Percentiles rank a stretch among this genome's conserved stretches.
Evolutionary conservation across 2,329 filamentous ascomycete genomes (phyloP).

Genomic region (Alternaria dauci): DNA sequence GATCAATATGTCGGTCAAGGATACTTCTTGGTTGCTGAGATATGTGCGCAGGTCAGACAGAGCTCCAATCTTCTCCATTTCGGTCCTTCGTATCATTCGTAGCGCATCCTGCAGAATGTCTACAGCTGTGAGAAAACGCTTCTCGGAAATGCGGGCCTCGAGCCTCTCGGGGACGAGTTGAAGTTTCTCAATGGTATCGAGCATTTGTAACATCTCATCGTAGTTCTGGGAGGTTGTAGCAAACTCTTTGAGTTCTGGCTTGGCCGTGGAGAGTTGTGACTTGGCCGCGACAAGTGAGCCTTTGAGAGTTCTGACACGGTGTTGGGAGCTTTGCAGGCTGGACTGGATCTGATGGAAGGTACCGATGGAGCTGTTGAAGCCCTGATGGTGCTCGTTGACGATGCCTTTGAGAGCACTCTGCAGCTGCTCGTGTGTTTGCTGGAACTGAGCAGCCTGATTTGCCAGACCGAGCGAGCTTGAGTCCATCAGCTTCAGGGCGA

Average conservation of each 20-base stretch:
- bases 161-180: slow-evolving; percentile 89
- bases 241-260: slow-evolving; percentile 89
- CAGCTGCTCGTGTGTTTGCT: slow-evolving; percentile 84
- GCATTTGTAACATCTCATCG: slow-evolving; percentile 83
- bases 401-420: slow-evolving; percentile 92
- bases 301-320: slow-evolving; percentile 81
- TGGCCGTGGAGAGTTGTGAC: slow-evolving; percentile 80
- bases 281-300: slow-evolving; percentile 84
- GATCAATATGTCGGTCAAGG: slow-evolving; percentile 92
- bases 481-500: slow-evolving; percentile 94
- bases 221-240: slow-evolving; percentile 89
- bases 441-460: slow-evolving; percentile 85
- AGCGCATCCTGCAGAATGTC: slow-evolving; percentile 89
- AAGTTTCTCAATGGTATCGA: slow-evolving; percentile 86
- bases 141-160: slow-evolving; percentile 94
- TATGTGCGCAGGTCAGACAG: slow-evolving; percentile 86
- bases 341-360: slow-evolving; percentile 98
- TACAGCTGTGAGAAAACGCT: slow-evolving; percentile 90
- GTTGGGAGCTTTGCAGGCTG: slow-evolving; percentile 88
- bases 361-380: slow-evolving; percentile 98
- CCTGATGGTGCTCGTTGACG: slow-evolving; percentile 97
- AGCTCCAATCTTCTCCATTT: slow-evolving; percentile 90
- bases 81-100: slow-evolving; percentile 82
- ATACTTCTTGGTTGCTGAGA: slow-evolving; percentile 89
- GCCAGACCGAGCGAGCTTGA: slow-evolving; percentile 91